Evolutionary conservation across 495 filamentous ascomycete species (phyloP), one percentile per base, ranked within the genome.

Genomic region (Penicillium antarcticum): DNA sequence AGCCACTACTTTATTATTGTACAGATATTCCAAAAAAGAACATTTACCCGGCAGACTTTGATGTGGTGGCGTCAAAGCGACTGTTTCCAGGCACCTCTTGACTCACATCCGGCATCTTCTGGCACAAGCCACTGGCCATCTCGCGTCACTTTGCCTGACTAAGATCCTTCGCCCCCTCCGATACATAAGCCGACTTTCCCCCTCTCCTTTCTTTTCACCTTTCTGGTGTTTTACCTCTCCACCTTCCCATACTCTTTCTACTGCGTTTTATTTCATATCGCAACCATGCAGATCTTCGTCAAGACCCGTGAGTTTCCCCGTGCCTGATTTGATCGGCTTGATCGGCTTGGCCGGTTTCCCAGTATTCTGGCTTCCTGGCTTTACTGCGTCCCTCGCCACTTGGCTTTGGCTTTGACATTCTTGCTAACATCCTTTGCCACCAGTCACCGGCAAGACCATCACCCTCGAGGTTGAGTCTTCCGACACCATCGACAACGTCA

Each of bases 401-500:
- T 41, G 44, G 51, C 51, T 48, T 47, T 51, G 45, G 12, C 8
- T 10, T 29, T 29, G 13, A 36, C 37, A 21, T 23, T 29, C 31
- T 23, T 40, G 39, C 60, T 69, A 42, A 62, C 62, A 42, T 19
- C 14, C 35, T 38, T 26, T 4, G 34, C 35, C 34, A 52, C 11
- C 48, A 74, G 71, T 96, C 58, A 97, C 92, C 47, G 92, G 92
- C 71, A 97, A 97, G 88, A 97, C 92, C 79, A 97, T 97, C 81
- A 97, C 92, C 62, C 85, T 97, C 65, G 92, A 97, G 89, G 94
- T 97, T 16, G 92, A 97, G 81, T 95, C 90, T 51, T 91, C 86
- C 52, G 92, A 97, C 64, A 97, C 92, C 54, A 97, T 97, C 79
- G 94, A 97, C 80, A 97, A 97, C 63, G 92, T 97, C 60, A 97